Evolutionary conservation across 345 rosid species (phyloP).

Genomic region (Rhodomyrtus tomentosa): DNA sequence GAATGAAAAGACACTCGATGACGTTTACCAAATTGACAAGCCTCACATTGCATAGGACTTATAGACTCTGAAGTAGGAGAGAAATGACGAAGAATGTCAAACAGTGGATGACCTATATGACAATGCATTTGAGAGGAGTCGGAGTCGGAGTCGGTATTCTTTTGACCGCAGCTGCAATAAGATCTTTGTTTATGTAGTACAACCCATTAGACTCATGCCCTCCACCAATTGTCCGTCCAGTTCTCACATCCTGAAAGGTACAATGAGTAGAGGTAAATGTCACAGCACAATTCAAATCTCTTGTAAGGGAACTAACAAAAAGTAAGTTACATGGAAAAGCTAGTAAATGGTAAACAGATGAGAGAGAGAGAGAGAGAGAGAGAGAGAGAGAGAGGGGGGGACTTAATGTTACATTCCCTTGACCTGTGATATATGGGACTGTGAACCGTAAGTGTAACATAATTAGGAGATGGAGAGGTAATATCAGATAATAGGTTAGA

Average conservation of each 20-base stretch:
- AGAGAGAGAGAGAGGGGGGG: too few species aligned
- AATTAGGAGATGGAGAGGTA: too few species aligned
- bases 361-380: background rate
- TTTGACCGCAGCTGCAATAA: rapidly evolving
- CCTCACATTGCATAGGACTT: background rate
- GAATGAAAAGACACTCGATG: background rate
- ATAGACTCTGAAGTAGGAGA: background rate
- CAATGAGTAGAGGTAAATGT: background rate
- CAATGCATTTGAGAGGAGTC: background rate
- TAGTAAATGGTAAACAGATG: background rate
- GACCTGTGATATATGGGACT: rapidly evolving
- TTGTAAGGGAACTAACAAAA: background rate
- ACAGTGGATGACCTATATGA: background rate
- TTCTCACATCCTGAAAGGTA: background rate
- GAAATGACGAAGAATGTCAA: background rate
- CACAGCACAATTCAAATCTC: background rate
- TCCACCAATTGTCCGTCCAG: background rate
- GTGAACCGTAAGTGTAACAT: too few species aligned
- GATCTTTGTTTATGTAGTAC: background rate
- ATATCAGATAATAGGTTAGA: too few species aligned
- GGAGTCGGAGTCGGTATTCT: background rate
- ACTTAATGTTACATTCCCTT: background rate
- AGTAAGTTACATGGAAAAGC: background rate
- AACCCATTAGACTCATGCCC: background rate
- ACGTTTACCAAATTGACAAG: background rate